These are phyloP conservation scores for Epichloe brachyelytri DNA, from an alignment of 2,329 filamentous ascomycete genomes.

Conservation along the genomic window DNA sequence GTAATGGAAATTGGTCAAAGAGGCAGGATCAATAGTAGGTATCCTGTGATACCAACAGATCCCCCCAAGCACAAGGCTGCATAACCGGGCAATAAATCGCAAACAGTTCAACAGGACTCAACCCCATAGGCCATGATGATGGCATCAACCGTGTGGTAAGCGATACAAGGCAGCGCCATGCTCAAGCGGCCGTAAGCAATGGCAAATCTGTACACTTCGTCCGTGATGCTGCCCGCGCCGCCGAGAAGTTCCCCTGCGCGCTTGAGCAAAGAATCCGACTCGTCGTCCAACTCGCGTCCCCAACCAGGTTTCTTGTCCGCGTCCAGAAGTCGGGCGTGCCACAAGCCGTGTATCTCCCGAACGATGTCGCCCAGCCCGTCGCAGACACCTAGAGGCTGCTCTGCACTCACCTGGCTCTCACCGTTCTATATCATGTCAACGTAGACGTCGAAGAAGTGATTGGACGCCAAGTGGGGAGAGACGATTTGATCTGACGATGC, in stretches of 20 bases:
- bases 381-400: conserved; percentile 2
- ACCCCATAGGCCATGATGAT: conserved; percentile 4
- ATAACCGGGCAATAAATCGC: too few species aligned
- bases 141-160: conserved; percentile 5
- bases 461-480: not conserved
- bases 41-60: too few species aligned
- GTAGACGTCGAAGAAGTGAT: conserved; percentile 1
- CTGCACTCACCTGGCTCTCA: not conserved
- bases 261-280: conserved; percentile 2
- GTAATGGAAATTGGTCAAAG: too few species aligned
- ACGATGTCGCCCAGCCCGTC: not conserved
- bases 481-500: not conserved
- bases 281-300: conserved; percentile 4
- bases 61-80: too few species aligned
- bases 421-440: conserved; percentile 5
- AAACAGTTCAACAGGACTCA: not conserved
- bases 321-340: conserved; percentile 4
- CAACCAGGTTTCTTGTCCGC: conserved; percentile 3
- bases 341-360: conserved; percentile 1
- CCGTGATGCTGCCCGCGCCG: not conserved
- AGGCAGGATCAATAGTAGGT: too few species aligned
- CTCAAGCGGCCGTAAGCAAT: conserved; percentile 6
- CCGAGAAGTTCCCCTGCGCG: conserved; percentile 4
- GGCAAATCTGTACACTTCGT: conserved; percentile 6
- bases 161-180: conserved; percentile 5